phyloP scores from a whole-genome alignment of 768 basidiomycete species.

The Lactarius pseudohatsudake region DNA sequence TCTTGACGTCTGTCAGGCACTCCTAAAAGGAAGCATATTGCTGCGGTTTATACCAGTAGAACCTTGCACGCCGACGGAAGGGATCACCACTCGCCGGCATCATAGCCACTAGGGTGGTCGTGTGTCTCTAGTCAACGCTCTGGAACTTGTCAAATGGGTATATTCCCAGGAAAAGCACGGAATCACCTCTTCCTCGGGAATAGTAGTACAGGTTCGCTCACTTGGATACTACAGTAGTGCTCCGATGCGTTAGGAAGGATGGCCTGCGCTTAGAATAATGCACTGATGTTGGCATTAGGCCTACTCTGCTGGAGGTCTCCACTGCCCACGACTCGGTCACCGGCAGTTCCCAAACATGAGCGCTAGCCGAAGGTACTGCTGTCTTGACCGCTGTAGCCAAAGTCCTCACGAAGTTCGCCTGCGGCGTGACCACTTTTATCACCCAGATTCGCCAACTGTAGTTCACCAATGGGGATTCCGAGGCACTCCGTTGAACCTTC shows the following conservation, averaged over 20 bases:
- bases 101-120: constrained; percentile 50
- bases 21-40: no score
- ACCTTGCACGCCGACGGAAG: neutral
- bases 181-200: constrained; percentile 48
- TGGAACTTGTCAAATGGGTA: constrained; percentile 16
- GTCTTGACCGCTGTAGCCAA: constrained; percentile 18
- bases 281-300: constrained; percentile 45
- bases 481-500: constrained; percentile 40
- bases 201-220: constrained; percentile 39
- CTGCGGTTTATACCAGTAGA: no score
- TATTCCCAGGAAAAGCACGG: neutral
- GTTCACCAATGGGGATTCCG: constrained; percentile 38
- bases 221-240: neutral
- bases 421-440: constrained; percentile 46
- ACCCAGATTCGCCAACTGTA: constrained; percentile 47
- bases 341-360: constrained; percentile 47
- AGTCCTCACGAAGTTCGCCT: constrained; percentile 49
- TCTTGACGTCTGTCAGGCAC: neutral
- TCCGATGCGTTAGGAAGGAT: neutral
- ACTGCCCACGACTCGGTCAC: constrained; percentile 37
- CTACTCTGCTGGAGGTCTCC: constrained; percentile 58
- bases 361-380: constrained; percentile 34
- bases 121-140: constrained; percentile 36
- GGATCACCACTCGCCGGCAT: constrained; percentile 26
- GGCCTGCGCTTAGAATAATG: constrained; percentile 56